phyloP scores from a whole-genome alignment of 177 flowering plant species.

The Vitis hybrid region DNA sequence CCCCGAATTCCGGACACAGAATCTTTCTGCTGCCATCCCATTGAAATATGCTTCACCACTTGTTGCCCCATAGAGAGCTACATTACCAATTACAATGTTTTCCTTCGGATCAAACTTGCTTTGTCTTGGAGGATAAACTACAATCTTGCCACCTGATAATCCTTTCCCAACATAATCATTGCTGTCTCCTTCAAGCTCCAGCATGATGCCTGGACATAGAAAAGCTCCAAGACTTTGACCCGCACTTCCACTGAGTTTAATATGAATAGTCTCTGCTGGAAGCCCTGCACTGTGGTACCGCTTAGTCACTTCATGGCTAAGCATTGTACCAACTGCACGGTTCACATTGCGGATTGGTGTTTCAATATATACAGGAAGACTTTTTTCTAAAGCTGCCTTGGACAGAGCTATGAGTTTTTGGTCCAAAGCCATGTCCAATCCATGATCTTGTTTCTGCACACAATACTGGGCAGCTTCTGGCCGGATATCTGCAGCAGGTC shows the following conservation, averaged over 20 bases:
- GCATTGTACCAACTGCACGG: constrained; percentile 99
- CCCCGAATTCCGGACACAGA: constrained; percentile 97
- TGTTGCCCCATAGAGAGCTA: constrained; percentile 97
- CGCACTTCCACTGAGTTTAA: constrained; percentile 90
- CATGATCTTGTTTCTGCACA: constrained; percentile 94
- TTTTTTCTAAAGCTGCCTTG: constrained; percentile 58
- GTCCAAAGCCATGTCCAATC: constrained; percentile 93
- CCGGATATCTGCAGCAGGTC: constrained; percentile 85
- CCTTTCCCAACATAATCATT: constrained; percentile 99
- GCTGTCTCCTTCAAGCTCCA: constrained; percentile 99
- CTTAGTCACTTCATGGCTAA: constrained; percentile 96
- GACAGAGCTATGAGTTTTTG: constrained; percentile 63
- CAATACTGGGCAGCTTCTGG: constrained; percentile 95
- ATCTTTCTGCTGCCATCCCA: constrained; percentile 99
- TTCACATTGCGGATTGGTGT: constrained; percentile 74
- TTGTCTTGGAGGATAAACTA: too few relatives aligned
- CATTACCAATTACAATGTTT: constrained; percentile 96
- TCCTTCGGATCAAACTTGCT: constrained; percentile 85
- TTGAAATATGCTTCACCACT: constrained; percentile 94
- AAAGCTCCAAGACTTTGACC: constrained; percentile 99
- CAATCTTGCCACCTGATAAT: constrained; percentile 89
- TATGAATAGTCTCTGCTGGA: constrained; percentile 84
- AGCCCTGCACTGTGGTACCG: constrained; percentile 77
- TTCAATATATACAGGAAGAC: constrained; percentile 84
- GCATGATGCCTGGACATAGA: constrained; percentile 83